Evolutionary conservation across 176 grass and related monocot genomes (phyloP).

Genomic region (Phoenix dactylifera): DNA sequence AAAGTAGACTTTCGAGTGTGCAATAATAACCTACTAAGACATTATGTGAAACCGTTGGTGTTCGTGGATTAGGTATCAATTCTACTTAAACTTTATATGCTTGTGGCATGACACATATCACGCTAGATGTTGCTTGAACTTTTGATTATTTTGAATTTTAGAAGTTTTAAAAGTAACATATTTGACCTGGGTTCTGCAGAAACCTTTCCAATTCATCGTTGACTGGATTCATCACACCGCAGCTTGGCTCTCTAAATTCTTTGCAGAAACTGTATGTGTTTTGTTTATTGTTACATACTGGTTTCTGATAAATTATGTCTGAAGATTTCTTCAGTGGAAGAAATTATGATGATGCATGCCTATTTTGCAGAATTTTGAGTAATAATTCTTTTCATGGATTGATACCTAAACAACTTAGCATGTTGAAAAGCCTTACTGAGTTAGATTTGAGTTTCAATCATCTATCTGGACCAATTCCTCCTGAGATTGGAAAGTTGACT

Average conservation of each 20-base stretch:
- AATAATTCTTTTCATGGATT: constrained; percentile 46
- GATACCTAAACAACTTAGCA: constrained; percentile 56
- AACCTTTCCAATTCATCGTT: constrained; percentile 62
- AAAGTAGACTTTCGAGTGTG: too few species aligned
- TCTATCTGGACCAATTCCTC: constrained; percentile 48
- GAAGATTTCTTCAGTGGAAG: not conserved
- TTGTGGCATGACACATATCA: too few species aligned
- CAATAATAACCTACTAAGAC: too few species aligned
- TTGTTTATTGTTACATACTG: not conserved
- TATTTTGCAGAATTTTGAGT: constrained; percentile 38
- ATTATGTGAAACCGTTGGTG: too few species aligned
- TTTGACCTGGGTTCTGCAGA: constrained; percentile 25
- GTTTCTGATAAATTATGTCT: not conserved
- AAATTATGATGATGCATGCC: not conserved
- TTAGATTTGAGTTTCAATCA: constrained; percentile 60
- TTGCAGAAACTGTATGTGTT: constrained; percentile 57
- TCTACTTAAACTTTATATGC: too few species aligned
- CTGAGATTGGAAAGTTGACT: constrained; percentile 42
- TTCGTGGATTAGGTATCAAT: too few species aligned
- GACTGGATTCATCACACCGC: constrained; percentile 50
- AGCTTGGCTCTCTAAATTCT: constrained; percentile 43
- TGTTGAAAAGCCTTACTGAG: constrained; percentile 32
- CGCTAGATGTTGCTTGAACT: not conserved
- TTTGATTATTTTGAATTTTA: not conserved
- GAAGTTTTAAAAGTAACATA: not conserved